Evolutionary conservation across 345 rosid species (phyloP), one percentile per base, ranked within the genome.

Genomic region (Acer campestre): DNA sequence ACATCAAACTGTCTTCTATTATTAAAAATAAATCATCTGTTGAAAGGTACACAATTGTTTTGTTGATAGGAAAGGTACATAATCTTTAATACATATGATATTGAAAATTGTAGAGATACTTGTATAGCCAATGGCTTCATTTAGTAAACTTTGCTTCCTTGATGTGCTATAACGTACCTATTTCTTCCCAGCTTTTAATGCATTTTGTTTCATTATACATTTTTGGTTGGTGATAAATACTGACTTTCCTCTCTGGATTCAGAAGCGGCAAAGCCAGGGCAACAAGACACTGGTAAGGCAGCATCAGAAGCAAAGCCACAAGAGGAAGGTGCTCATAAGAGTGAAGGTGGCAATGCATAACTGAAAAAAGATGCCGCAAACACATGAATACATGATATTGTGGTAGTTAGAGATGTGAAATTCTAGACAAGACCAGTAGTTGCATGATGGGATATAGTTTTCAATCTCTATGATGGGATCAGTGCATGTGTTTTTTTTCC

Each of bases 221-320:
- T 12, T 66, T 6, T 6, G 12, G 1, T 25, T 71, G 18, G n/a
- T 48, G 61, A 61, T 16, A 62, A 31, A 55, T 62, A 17, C 14
- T 70, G 13, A 40, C 42, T 20, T 70, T 46, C 10, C 9, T 11
- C 16, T 59, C 29, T 40, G 76, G 71, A 38, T 17, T 25, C 44
- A 55, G 81, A 73, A 55, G 80, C 77, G 71, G 10, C 79, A n/a
- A 83, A 83, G 53, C 83, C 79, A 38, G 59, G 13, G 13, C 75
- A 67, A 35, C 69, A 61, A n/a, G 80, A 73, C 16, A 25, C 22
- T 11, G 18, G 20, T 59, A 66, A 78, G 59, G 78, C 67, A 12
- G 70, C 63, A 72, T 72, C 63, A 31, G 72, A 31, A 40, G 22
- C 56, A 8, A 70, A 78, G 58, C 42, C 38, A 11, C 79, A n/a